Base-by-base conservation (phyloP, 345 rosid species). In the Brassica cretica region DNA sequence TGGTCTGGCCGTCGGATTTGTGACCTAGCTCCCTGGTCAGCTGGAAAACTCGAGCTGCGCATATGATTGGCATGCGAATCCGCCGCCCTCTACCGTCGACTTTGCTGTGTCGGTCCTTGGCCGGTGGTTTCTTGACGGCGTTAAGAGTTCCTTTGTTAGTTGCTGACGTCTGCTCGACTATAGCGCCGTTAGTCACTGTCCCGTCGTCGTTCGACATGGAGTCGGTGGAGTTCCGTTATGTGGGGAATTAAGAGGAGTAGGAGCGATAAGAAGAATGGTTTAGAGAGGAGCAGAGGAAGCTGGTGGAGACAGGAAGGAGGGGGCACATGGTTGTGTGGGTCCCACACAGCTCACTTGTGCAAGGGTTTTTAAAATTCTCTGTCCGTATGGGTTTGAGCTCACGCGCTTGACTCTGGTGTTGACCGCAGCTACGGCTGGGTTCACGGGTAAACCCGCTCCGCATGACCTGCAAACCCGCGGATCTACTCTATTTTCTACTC, bases 271-370 rank as follows among this genome's bases (percentile, higher is more conserved):
- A 19, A 55, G 53, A 3, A 24, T 27, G 55, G 67, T 53, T 19
- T 39, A 16, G 77, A 53, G 76, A 9, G 53, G 9, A 67, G 41
- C 2, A 33, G 33, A 19, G 56, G 73, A 64, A 88, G 94, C 93
- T 88, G 94, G 98, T 92, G 98, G 96, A 93, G 96, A 95, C 98
- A 89, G 91, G 93, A 82, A 76, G 90, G 83, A 88, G 89, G 82
- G 82, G 82, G 91, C 99, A 95, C 98, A 95, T 95, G 98, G 93
- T 85, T 81, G 81, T 10, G 89, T 87, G 95, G 98, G 90, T 14
- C 84, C 95, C 91, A 41, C 85, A 84, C 89, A 89, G 87, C 91
- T 88, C 91, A 89, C 82, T 78, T 77, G 76, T 68, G 58, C 29
- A 12, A 49, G 18, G 56, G 8, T 33, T 37, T 66, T 64, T 39